These are phyloP conservation scores for Abrus precatorius DNA, from an alignment of 306 rosid genomes.

Conservation along the genomic window DNA sequence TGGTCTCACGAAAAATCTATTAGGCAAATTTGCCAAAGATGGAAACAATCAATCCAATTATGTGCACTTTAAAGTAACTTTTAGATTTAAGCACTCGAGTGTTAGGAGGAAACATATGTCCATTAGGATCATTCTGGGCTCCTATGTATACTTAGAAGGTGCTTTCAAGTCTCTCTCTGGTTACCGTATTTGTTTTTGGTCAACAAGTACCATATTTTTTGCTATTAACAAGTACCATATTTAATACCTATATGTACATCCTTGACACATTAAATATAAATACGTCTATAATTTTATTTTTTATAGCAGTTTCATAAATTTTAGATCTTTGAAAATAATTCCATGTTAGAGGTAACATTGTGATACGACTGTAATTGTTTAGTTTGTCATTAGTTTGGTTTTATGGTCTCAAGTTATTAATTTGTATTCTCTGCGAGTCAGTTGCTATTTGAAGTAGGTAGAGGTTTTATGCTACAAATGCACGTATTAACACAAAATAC, in stretches of 20 bases:
- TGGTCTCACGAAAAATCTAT: constrained; percentile 1
- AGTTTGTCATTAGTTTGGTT: background rate
- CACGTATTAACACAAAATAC: background rate
- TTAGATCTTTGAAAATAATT: background rate
- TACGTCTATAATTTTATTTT: background rate
- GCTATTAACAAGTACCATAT: background rate
- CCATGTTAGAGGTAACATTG: background rate
- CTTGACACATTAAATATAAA: background rate
- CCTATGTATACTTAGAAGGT: constrained; percentile 1
- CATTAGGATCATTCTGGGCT: constrained; percentile 8
- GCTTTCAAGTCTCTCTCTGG: background rate
- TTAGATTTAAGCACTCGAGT: background rate
- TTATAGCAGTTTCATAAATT: background rate
- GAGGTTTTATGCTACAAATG: background rate
- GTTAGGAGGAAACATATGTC: constrained; percentile 3
- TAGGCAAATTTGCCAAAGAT: background rate
- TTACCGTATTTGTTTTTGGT: background rate
- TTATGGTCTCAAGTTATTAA: background rate
- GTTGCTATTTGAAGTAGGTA: background rate
- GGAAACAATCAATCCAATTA: constrained; percentile 19
- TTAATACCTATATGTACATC: background rate
- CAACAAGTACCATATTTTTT: background rate
- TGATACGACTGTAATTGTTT: background rate
- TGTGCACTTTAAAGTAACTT: background rate
- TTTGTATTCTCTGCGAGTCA: background rate